Base-by-base conservation (phyloP, 2,329 filamentous ascomycete species). In the Aaosphaeria arxii region DNA sequence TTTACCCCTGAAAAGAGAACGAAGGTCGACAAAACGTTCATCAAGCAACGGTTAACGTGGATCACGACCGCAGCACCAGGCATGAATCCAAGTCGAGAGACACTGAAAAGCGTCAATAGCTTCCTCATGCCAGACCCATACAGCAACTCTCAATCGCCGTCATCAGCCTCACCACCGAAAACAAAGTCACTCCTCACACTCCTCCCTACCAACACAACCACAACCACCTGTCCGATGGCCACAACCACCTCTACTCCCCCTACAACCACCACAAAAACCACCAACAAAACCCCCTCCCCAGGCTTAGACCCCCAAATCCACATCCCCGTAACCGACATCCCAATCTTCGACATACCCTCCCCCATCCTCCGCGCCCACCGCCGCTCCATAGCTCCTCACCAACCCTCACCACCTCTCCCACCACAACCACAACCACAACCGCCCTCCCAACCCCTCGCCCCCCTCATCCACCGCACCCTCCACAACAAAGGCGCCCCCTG, bases 31-130 rank as follows among this genome's bases (percentile, higher is more conserved):
- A 97, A 99, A 71, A 76, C 78, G 6, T 77, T 87, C 43, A 91
- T 97, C 64, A 86, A 88, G 58, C 82, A 84, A 57, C 81, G 86
- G 45, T 76, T 97, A 31, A 86, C 87, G n/a, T 87, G 85, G 76
- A 88, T 97, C 58, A 89, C 92, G 69, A 86, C 85, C 5, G 83
- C 82, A 0, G 86, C 87, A 64, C 87, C 91, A 1, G 84, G 87
- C 56, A 87, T 86, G 2, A 95, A 95, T 64, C 91, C 92, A 0
- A 91, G 86, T 53, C 79, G 94, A 33, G 80, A 88, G 24, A 96
- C 91, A 0, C 73, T 97, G 35, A 91, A 96, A 70, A 92, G 89
- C 57, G 87, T 97, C 5, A 96, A 97, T 70, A 88, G 88, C 47
- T 95, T 89, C 61, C 72, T 97, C 44, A 92, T 97, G 84, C 67